Evolutionary conservation across 2,329 filamentous ascomycete genomes (phyloP), one percentile per base, ranked within the genome.

Genomic region (Cladophialophora exuberans): DNA sequence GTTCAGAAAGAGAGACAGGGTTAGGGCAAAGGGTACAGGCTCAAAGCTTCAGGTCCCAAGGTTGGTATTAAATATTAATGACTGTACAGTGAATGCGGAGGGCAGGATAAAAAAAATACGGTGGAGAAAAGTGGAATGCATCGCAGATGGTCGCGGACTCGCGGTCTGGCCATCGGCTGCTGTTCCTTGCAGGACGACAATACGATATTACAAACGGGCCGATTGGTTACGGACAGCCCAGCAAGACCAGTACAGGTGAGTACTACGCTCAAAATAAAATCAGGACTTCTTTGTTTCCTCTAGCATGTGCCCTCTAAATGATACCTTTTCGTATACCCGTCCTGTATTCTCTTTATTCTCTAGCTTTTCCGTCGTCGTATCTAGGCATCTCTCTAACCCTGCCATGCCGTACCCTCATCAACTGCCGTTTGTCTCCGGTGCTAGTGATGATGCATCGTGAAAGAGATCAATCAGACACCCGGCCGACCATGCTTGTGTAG

Each of bases 401-500:
- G 33, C 38, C n/a, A 13, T 13, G 6, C 3, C 22, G 30, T 20
- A 13, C 17, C 25, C 31, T 26, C 33, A 20, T 55, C 28, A 58
- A 23, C 26, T 39, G 22, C 55, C 58, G 39, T 61, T 58, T 11
- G 42, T 44, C 23, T 53, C 47, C 6, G 48, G 30, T 36, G 38
- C 51, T 35, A 58, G 25, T 6, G 36, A 39, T 13, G 43, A 54
- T 35, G 90, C 93, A 71, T 99, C 94, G 79, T 96, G 92, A 76
- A 96, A 99, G 61, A 99, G 74, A 75, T 99, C 94, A 67, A 99
- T 89, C 67, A 99, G 78, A 71, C 94, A 97, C 18, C 90, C 88
- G 25, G 94, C 89, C 49, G 91, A 97, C 94, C 94, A 99, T 49
- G 94, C 88, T 73, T 99, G 94, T 0, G 94, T 97, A 22, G 94